Base-by-base conservation (phyloP, 2,329 filamentous ascomycete genomes). In the Monosporascus ibericus region DNA sequence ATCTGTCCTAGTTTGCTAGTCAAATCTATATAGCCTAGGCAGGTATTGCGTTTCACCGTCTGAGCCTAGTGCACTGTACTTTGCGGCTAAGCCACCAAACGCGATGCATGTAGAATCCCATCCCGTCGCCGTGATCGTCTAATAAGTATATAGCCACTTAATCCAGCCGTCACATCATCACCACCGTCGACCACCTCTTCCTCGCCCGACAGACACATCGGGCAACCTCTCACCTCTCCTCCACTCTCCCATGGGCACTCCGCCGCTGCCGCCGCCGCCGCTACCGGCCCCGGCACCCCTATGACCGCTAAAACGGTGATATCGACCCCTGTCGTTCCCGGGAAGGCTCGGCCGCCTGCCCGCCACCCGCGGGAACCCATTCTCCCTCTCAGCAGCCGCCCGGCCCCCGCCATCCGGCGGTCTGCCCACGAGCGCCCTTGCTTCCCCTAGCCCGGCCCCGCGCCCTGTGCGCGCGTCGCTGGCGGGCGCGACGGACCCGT, bases 401-500 rank as follows among this genome's bases (percentile, higher is more conserved):
- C 44, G 73, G 3, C 68, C 65, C 44, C 68, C 64, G 15, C 49
- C 25, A 9, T 48, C 56, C 2, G 61, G 62, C 22, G 59, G 52
- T 8, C 60, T 55, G 20, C 61, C 64, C 3, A 63, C 52, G 6
- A 56, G 52, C 18, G 60, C 47, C 40, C 66, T 65, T 4, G 66
- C 71, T 61, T 72, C 70, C 5, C 68, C 69, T 0, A 64, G 60
- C 1, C 69, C 71, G n/a, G 62, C 60, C 1, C 68, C 72, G n/a
- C 75, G 70, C 1, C 73, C 72, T 49, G 70, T 69, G 36, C 73
- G 70, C 27, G 77, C 75, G 22, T 73, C 73, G 14, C 78, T 75
- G n/a, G 79, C 74, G 9, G 87, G 82, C 44, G 85, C 85, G 39
- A 95, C 84, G 34, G 81, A 81, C 0, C 91, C 91, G 66, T 92